Percentiles rank a stretch among this genome's conserved stretches.
These are phyloP conservation scores for Crithidia thermophila DNA, from an alignment of 208 protist species.

Conservation along the genomic window DNA sequence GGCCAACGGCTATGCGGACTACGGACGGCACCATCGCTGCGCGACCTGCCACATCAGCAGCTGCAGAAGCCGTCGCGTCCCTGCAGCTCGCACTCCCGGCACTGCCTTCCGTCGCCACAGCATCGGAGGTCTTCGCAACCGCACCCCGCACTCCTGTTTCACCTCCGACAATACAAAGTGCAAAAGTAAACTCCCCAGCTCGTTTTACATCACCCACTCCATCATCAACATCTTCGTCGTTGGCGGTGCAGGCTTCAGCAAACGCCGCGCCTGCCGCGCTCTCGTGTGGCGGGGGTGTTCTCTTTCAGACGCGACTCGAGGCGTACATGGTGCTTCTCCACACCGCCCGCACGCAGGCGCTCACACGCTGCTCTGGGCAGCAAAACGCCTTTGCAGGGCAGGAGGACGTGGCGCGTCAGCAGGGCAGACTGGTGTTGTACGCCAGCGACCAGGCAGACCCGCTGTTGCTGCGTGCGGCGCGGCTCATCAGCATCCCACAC, in stretches of 20 bases:
- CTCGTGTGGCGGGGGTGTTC: slow-evolving; percentile 45
- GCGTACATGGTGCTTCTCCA: slow-evolving; percentile 57
- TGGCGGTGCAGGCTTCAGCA: not conserved
- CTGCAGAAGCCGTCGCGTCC: not conserved
- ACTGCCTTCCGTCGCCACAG: slow-evolving; percentile 10
- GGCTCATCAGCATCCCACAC: slow-evolving; percentile 61
- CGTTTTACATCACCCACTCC: not conserved
- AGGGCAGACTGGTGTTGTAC: slow-evolving; percentile 59
- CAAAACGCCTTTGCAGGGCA: slow-evolving; percentile 22
- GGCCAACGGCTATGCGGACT: slow-evolving; percentile 32
- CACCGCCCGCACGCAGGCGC: slow-evolving; percentile 53
- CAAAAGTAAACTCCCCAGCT: too few species aligned
- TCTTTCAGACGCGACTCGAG: slow-evolving; percentile 49
- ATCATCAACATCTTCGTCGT: not conserved
- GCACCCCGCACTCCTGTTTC: not conserved
- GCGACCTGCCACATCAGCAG: not conserved
- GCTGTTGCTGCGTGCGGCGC: slow-evolving; percentile 44
- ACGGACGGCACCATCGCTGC: slow-evolving; percentile 5
- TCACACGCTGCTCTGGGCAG: slow-evolving; percentile 31
- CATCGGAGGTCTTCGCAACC: slow-evolving; percentile 20
- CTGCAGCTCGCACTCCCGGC: slow-evolving; percentile 3
- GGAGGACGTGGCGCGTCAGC: slow-evolving; percentile 20
- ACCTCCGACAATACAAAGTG: too few species aligned
- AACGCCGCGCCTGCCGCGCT: not conserved
- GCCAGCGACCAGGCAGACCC: slow-evolving; percentile 70